Evolutionary conservation across 2,329 filamentous ascomycete genomes (phyloP), one percentile per base, ranked within the genome.

Genomic region (Cryphonectria nitschkei): DNA sequence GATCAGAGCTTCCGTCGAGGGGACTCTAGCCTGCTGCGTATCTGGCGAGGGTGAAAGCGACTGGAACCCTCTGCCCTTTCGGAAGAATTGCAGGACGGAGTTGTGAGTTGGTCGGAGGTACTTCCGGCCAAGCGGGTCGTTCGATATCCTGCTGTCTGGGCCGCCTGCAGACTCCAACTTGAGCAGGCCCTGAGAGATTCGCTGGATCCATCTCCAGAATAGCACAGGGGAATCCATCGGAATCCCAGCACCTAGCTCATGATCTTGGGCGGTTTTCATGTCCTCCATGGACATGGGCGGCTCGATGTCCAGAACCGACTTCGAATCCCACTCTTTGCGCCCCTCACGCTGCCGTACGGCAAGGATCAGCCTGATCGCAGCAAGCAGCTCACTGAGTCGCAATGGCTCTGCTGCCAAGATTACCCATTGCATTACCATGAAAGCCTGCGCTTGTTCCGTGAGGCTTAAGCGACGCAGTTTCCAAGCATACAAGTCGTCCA

Each of bases 401-500:
- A 80, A 75, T 2, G 79, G 76, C 68, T 78, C 77, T 1, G 79
- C 75, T 0, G 77, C 75, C n/a, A 80, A 74, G 26, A 80, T 75
- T 2, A 77, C 77, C 78, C 79, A 81, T 41, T 80, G 79, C 74
- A 81, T 79, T 52, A 81, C 74, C 0, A 75, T 65, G 39, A 80
- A 69, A 0, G 77, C 75, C 61, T 80, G 77, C 1, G 73, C 74
- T 34, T 75, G 76, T 67, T 81, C 79, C 4, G 73, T 69, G 0
- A 75, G 73, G 50, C 75, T 76, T 37, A 80, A 73, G 0, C 78
- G 78, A n/a, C 75, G 69, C 2, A 81, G 74, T 73, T 80, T 78
- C 79, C 79, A 80, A 58, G 77, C 77, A 70, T 80, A 81, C 16
- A 81, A 71, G 3, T 78, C 79, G 50, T 80, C 76, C 1, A 81